Evolutionary conservation across 495 filamentous ascomycete genomes (phyloP), one percentile per base, ranked within the genome.

Genomic region (Extremus antarcticus): DNA sequence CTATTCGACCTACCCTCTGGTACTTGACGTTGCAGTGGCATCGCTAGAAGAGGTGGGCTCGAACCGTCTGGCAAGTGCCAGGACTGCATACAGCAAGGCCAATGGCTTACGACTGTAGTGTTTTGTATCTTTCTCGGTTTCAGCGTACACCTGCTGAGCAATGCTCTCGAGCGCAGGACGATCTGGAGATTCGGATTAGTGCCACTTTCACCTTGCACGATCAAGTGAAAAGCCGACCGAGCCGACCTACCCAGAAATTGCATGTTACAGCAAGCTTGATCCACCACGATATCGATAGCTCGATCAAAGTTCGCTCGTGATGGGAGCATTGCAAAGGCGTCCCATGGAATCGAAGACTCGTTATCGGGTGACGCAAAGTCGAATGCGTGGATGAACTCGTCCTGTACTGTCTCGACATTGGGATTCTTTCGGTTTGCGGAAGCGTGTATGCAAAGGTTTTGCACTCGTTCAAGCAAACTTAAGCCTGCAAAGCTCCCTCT

Each of bases 241-340:
- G 29, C 4, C 7, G 4, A 13, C 29, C 7, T 35, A 35, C 29
- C 52, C 3, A 59, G 47, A 43, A 59, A 59, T 22, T 59, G 57
- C 51, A 59, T 50, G 25, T 55, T 59, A 20, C 57, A 59, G 45
- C 51, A 55, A 2, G 57, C 57, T 39, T 59, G 43, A 29, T 49
- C 21, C 2, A 51, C 20, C 8, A 59, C 51, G 17, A 51, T 29
- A 13, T 59, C 57, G 17, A 59, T 51, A 11, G 51, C 51, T 1
- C 35, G 29, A 23, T 55, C 51, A 23, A 59, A 39, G 16, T 17
- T 51, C 24, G 4, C 29, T 32, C 47, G 29, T 19, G 24, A 19
- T 17, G 57, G 57, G 1, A 59, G 51, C 11, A 59, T 24, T n/a
- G 52, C 47, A 25, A 55, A 59, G 1, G 57, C 57, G 16, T 59